Base-by-base conservation (phyloP, 768 basidiomycete genomes). In the Phylloporus sp. region DNA sequence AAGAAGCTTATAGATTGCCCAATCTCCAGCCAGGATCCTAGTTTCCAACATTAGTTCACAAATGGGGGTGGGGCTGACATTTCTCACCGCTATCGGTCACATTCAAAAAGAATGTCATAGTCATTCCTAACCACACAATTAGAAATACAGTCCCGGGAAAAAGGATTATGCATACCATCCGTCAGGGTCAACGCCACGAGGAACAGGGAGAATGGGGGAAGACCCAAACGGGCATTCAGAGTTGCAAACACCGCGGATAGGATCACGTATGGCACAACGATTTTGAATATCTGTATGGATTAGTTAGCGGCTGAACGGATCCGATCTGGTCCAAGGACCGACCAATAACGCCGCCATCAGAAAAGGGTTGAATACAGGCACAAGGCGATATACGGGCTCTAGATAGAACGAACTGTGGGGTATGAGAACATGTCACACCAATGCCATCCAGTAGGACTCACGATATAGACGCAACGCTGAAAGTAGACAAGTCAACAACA, bases 1-100 rank as follows among this genome's bases (percentile, higher is more conserved):
- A 91, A 94, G 71, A 92, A 91, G 45, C 80, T 90, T 65, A 94
- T 91, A 0, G 88, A 85, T 62, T 90, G 87, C 6, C 91, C 91
- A 47, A 92, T 94, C 62, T 94, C 88, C 51, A 93, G 72, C 91
- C 91, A 94, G 4, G 87, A 90, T 0, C 91, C 87, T 80, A n/a
- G 59, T 31, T 6, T 20, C 52, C 3, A 32, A 20, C 43, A 46
- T 53, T 39, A 63, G 53, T 47, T 39, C 24, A 55, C 4, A 24
- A 38, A 27, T 13, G 15, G 23, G 28, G 34, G 32, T 9, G 34
- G 27, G 18, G 23, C 28, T n/a, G 12, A 15, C 47, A 26, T 16
- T 59, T 71, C 62, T 52, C 56, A 84, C 84, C 88, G 4, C 82
- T 88, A 65, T 94, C 89, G 22, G 82, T 83, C 24, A 94, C 91